A percentile compares a stretch with the other conserved stretches of the same genome.
Evolutionary conservation across 225 moss, liverwort and hornwort species (phyloP).

Genomic region (Straminergon stramineum): DNA sequence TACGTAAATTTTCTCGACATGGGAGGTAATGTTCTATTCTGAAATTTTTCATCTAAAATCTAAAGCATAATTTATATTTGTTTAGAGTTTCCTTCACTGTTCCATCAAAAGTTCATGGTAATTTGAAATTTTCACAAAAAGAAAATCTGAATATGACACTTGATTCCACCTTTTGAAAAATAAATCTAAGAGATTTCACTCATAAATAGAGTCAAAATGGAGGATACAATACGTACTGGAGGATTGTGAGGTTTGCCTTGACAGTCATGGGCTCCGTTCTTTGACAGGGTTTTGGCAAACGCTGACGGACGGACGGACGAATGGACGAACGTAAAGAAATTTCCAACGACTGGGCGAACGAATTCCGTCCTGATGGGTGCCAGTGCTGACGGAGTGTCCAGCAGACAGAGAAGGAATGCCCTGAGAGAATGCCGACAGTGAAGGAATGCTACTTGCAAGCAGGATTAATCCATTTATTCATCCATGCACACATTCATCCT

Average conservation of each 20-base stretch:
- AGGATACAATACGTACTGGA: background rate
- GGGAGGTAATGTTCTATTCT: fast-evolving
- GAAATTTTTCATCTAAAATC: background rate
- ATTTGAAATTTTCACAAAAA: background rate
- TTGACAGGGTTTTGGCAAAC: background rate
- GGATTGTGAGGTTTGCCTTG: background rate
- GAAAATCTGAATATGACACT: fast-evolving
- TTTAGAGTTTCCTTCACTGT: background rate
- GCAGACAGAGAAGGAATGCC: background rate
- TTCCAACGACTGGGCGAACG: background rate
- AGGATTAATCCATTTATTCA: background rate
- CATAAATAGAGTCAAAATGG: background rate
- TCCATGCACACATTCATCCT: background rate
- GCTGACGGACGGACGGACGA: background rate
- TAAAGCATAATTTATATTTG: too few species aligned
- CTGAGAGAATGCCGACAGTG: background rate
- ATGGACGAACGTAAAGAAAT: background rate
- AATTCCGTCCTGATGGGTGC: background rate
- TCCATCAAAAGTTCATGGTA: background rate
- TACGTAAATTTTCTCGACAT: too few species aligned
- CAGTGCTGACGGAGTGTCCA: background rate
- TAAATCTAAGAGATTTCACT: background rate
- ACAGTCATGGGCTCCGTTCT: background rate
- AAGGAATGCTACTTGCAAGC: background rate
- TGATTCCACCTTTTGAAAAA: background rate